Conservation (phyloP, 768 basidiomycete species). For the Lactifluus pinguis region DNA sequence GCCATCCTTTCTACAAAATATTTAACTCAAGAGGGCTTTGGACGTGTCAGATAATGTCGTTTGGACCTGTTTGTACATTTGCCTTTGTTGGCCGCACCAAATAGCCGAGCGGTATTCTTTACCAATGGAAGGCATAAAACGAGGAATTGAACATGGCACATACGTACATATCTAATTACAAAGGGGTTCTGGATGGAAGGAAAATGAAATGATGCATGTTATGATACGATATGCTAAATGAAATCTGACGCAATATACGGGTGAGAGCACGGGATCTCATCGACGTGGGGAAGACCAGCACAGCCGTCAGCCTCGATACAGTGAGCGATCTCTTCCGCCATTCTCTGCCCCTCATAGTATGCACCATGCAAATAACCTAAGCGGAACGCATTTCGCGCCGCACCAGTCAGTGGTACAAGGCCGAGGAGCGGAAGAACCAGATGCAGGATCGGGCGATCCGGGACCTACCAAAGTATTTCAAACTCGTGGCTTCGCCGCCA, state of each 20-base stretch:
- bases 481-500: constrained; percentile 52
- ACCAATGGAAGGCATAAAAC: background rate
- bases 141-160: background rate
- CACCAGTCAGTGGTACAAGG: background rate
- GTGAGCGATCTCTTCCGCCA: constrained; percentile 22
- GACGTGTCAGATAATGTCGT: background rate
- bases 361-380: constrained; percentile 29
- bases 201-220: background rate
- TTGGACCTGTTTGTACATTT: constrained; percentile 3
- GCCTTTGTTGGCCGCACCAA: too few species aligned
- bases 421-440: background rate
- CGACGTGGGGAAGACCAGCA: constrained; percentile 17
- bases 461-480: constrained; percentile 46
- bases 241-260: constrained; percentile 20
- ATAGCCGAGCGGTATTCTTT: background rate
- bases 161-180: background rate
- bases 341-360: constrained; percentile 27
- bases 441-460: background rate
- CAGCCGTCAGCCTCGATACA: constrained; percentile 23
- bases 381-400: background rate
- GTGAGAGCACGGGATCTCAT: constrained; percentile 20
- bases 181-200: background rate
- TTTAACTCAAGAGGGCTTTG: too few species aligned
- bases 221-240: background rate
- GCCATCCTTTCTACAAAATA: constrained; percentile 22